phyloP scores from a whole-genome alignment of 805 yeast species.

The Yamadazyma paraphyllophila region DNA sequence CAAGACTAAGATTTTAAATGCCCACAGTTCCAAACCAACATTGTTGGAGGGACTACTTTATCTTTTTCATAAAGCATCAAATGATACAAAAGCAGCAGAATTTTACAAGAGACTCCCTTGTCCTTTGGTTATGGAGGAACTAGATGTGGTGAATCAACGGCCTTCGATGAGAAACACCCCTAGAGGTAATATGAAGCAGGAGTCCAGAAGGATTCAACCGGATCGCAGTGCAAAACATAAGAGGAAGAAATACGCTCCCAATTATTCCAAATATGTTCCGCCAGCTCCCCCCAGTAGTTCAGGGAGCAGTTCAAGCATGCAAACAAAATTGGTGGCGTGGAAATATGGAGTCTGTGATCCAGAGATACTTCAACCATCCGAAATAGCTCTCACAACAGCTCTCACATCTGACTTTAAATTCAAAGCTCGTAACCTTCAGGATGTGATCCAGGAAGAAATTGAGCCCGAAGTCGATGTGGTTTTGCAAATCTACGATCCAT shows the following conservation, averaged over 20 bases:
- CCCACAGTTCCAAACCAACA: background rate
- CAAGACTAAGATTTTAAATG: slow-evolving; percentile 2
- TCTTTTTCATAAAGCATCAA: background rate
- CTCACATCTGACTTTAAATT: background rate
- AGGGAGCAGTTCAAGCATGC: background rate
- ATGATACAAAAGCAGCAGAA: background rate
- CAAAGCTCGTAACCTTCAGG: slow-evolving; percentile 1
- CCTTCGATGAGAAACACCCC: background rate
- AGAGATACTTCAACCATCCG: slow-evolving; percentile 1
- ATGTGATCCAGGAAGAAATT: background rate
- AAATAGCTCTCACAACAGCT: too few species aligned
- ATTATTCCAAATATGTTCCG: too few species aligned
- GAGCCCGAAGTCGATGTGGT: background rate
- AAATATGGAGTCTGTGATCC: background rate
- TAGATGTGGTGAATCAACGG: background rate
- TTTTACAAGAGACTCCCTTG: background rate
- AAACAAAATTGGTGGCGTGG: background rate
- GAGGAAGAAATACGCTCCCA: too few species aligned
- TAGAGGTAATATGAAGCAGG: too few species aligned
- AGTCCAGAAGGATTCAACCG: too few species aligned
- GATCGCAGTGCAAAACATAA: too few species aligned
- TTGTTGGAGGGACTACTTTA: slow-evolving; percentile 3
- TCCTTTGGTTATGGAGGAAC: slow-evolving; percentile 1
- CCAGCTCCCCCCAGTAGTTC: background rate
- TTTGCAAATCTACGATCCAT: slow-evolving; percentile 1